A percentile compares a stretch with the other conserved stretches of the same genome.
phyloP scores from a whole-genome alignment of 202 grass and related monocot genomes.

The Schoenoplectus tabernaemontani region DNA sequence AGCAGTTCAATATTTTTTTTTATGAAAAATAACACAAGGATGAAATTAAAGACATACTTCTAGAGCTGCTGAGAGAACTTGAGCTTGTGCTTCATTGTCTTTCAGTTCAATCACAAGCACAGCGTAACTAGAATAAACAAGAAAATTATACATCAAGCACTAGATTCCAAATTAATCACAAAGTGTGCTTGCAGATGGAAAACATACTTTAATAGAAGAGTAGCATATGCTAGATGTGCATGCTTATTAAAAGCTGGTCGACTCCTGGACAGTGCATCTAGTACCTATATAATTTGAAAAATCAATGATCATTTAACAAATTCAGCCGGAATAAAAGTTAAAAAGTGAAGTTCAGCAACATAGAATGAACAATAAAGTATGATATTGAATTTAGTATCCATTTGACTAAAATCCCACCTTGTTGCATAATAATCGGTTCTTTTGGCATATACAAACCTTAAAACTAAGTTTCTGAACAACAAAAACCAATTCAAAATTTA shows the following conservation, averaged over 20 bases:
- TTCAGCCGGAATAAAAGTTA: background rate
- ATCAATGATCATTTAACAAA: slow-evolving; percentile 7
- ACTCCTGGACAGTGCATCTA: slow-evolving; percentile 71
- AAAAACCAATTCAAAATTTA: background rate
- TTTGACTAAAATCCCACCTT: background rate
- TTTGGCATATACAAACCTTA: background rate
- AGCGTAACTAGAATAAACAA: slow-evolving; percentile 45
- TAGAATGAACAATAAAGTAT: background rate
- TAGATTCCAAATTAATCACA: background rate
- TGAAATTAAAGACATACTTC: slow-evolving; percentile 39
- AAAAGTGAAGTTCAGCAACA: too few species aligned
- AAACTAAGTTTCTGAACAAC: background rate
- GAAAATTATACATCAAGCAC: slow-evolving; percentile 10
- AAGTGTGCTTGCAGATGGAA: background rate
- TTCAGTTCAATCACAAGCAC: slow-evolving; percentile 86
- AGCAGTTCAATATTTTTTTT: background rate
- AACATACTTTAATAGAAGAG: slow-evolving; percentile 91
- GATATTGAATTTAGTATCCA: background rate
- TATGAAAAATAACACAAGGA: background rate
- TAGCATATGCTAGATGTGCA: slow-evolving; percentile 77
- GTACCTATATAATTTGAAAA: slow-evolving; percentile 53
- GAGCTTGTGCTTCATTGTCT: slow-evolving; percentile 79
- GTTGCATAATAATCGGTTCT: background rate
- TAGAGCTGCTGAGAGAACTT: slow-evolving; percentile 80
- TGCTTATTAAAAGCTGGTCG: slow-evolving; percentile 75